Conservation (phyloP, 257 asterid species). For the Sherardia arvensis region DNA sequence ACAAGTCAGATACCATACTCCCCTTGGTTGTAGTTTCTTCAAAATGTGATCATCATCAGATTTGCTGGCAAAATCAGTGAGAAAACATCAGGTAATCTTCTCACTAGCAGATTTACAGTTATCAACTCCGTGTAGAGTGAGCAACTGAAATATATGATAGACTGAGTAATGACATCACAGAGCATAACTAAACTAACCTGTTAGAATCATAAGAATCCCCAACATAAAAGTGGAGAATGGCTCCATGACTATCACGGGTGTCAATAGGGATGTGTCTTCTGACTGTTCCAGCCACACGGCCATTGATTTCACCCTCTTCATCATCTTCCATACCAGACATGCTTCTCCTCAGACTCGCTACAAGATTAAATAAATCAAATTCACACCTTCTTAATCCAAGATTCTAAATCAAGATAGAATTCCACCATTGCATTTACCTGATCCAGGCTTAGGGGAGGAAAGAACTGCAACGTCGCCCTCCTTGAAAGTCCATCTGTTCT, state of each 20-base stretch:
- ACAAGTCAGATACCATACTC: constrained; percentile 74
- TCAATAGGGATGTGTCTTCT: constrained; percentile 88
- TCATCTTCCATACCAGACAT: constrained; percentile 52
- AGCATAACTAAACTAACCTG: constrained; percentile 34
- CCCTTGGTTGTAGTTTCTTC: constrained; percentile 83
- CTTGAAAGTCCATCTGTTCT: constrained; percentile 82
- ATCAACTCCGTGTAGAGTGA: background rate
- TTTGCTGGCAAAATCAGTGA: constrained; percentile 39
- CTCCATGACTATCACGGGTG: constrained; percentile 81
- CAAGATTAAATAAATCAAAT: constrained; percentile 10
- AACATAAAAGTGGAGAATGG: constrained; percentile 84
- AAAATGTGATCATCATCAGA: constrained; percentile 71
- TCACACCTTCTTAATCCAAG: background rate
- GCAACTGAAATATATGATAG: background rate
- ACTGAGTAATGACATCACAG: background rate
- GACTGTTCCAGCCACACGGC: constrained; percentile 95
- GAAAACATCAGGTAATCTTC: background rate
- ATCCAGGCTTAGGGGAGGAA: constrained; percentile 84
- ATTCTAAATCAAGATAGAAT: constrained; percentile 6
- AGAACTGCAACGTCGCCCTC: constrained; percentile 99
- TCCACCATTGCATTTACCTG: constrained; percentile 39
- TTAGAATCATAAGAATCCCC: constrained; percentile 78
- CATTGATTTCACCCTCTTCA: constrained; percentile 59
- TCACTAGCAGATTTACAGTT: background rate
- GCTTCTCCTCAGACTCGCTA: constrained; percentile 65